These are phyloP conservation scores for Stentor roeselii DNA, from an alignment of 73 alveolate genomes.

Conservation along the genomic window DNA sequence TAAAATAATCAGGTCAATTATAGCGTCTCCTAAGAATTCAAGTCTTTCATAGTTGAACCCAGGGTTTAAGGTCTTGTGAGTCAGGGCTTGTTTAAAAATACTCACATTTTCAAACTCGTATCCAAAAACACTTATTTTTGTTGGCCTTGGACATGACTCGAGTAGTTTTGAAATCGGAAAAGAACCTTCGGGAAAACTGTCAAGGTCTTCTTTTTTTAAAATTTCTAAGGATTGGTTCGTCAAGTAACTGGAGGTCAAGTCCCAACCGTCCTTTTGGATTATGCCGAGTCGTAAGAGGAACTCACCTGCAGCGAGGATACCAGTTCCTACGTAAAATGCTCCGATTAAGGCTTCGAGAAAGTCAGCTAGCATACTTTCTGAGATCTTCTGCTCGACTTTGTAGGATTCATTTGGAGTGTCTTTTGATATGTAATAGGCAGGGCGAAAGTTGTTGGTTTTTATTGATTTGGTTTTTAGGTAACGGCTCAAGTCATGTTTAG, in stretches of 20 bases:
- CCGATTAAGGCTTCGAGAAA: neutral
- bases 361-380: constrained; percentile 19
- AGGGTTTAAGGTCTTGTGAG: constrained; percentile 1
- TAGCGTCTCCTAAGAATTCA: constrained; percentile 11
- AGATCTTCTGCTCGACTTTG: neutral
- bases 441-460: neutral
- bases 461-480: neutral
- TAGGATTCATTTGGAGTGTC: neutral
- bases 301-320: neutral
- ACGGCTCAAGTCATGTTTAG: neutral
- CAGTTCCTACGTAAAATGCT: neutral
- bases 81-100: neutral
- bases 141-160: neutral
- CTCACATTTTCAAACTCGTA: neutral
- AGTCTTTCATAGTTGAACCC: neutral
- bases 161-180: neutral
- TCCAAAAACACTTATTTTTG: neutral
- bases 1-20: neutral
- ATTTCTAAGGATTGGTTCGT: neutral
- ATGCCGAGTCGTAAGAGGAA: neutral
- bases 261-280: neutral
- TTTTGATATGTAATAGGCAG: neutral
- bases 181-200: neutral
- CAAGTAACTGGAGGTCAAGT: neutral
- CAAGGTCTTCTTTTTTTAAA: neutral